Percentiles rank a stretch among this genome's conserved stretches.
phyloP scores from a whole-genome alignment of 129 eudicot genomes.

The Lonicera japonica region DNA sequence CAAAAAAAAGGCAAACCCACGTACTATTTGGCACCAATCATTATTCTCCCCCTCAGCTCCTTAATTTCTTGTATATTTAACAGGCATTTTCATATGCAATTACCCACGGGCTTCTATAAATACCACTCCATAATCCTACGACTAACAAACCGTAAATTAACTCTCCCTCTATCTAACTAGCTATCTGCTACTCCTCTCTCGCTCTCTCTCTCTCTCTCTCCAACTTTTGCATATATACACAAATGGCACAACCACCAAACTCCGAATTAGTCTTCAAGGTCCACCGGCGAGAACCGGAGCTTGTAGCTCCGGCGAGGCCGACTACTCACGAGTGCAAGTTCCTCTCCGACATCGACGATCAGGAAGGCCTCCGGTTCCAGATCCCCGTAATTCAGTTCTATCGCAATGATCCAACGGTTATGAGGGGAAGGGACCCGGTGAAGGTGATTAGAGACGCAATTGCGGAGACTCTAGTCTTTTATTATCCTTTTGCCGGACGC shows the following conservation, averaged over 20 bases:
- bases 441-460: neutral
- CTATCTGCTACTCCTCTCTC: too few relatives aligned
- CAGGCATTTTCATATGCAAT: too few relatives aligned
- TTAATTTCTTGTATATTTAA: too few relatives aligned
- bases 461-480: neutral
- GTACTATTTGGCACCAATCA: too few relatives aligned
- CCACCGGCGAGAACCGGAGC: neutral
- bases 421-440: slow-evolving; percentile 1
- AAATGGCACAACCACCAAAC: slow-evolving; percentile 6
- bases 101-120: too few relatives aligned
- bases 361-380: slow-evolving; percentile 49
- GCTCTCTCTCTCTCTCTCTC: too few relatives aligned
- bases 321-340: neutral
- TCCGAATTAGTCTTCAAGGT: neutral
- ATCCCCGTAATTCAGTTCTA: neutral
- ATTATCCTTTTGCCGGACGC: neutral
- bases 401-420: neutral
- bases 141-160: too few relatives aligned
- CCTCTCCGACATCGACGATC: slow-evolving; percentile 27
- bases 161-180: too few relatives aligned
- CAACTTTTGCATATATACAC: neutral
- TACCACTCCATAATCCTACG: too few relatives aligned
- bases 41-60: too few relatives aligned
- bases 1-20: too few relatives aligned
- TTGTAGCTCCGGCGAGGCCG: neutral